Conservation (phyloP, 73 alveolate genomes). For the Tetrahymena borealis region DNA sequence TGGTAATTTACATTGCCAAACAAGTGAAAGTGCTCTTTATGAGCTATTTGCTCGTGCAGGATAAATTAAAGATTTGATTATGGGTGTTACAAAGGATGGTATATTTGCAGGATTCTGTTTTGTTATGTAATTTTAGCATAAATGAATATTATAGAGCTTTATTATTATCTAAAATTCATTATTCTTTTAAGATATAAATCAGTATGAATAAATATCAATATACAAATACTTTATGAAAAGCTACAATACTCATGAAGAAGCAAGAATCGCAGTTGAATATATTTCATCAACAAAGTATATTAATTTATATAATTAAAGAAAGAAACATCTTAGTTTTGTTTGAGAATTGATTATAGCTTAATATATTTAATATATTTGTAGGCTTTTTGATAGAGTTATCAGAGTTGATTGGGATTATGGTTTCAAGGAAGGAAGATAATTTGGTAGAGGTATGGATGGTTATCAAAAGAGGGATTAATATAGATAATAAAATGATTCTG, state of each 20-base stretch:
- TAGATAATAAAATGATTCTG: conserved; percentile 53
- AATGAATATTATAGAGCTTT: neutral
- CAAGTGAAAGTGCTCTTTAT: conserved; percentile 92
- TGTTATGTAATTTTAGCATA: conserved; percentile 85
- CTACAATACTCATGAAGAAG: conserved; percentile 57
- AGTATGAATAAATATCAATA: neutral
- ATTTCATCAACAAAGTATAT: neutral
- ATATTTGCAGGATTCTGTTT: conserved; percentile 96
- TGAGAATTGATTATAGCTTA: neutral
- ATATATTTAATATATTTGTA: neutral
- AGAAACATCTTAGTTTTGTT: neutral
- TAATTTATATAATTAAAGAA: neutral
- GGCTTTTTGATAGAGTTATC: conserved; percentile 90
- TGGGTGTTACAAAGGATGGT: conserved; percentile 40
- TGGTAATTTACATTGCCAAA: conserved; percentile 96
- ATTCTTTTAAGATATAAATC: neutral
- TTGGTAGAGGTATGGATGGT: conserved; percentile 97
- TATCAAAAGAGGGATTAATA: conserved; percentile 86
- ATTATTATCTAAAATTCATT: neutral
- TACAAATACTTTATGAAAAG: neutral
- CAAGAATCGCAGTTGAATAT: conserved; percentile 52
- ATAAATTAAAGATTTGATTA: conserved; percentile 65
- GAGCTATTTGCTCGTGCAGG: conserved; percentile 92
- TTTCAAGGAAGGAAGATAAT: conserved; percentile 93
- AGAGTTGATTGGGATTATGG: conserved; percentile 98